Percentiles rank a stretch among this genome's conserved stretches.
Conservation (phyloP, 169 alveolate species). For the Eimeria necatrix region DNA sequence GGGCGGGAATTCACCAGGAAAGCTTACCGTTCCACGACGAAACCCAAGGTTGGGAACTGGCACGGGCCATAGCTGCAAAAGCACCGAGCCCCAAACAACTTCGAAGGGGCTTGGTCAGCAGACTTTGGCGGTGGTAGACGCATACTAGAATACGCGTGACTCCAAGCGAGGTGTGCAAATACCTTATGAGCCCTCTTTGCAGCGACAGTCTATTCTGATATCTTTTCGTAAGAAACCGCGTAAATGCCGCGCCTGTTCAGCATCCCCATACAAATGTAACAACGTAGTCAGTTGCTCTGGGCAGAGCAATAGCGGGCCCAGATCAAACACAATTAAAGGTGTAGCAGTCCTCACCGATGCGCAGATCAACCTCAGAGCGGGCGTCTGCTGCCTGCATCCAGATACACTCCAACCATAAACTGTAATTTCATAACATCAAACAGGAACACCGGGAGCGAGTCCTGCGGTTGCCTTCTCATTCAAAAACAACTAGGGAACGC, state of each 20-base stretch:
- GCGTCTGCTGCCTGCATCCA: conserved; percentile 92
- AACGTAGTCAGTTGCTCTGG: background rate
- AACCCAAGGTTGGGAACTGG: conserved; percentile 99
- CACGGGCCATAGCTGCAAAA: conserved; percentile 98
- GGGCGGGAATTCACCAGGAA: too few relatives aligned
- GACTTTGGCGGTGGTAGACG: background rate
- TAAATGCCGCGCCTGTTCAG: conserved; percentile 92
- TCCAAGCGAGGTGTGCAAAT: background rate
- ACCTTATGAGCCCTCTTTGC: conserved; percentile 72
- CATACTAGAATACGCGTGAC: background rate
- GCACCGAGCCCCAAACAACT: background rate
- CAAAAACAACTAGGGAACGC: too few relatives aligned
- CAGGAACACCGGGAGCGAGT: background rate
- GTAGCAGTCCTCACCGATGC: conserved; percentile 90
- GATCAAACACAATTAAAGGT: background rate
- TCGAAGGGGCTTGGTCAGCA: background rate
- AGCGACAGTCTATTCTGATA: conserved; percentile 83
- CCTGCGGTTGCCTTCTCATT: too few relatives aligned
- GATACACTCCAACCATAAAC: too few relatives aligned
- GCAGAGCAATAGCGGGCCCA: background rate
- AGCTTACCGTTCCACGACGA: conserved; percentile 96
- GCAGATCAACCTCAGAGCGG: conserved; percentile 95
- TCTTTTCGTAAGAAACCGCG: conserved; percentile 94
- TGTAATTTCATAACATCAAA: background rate
- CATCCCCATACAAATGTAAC: background rate